Conservation (phyloP, 352 stramenopile genomes). For the Blastocystis hominis region DNA sequence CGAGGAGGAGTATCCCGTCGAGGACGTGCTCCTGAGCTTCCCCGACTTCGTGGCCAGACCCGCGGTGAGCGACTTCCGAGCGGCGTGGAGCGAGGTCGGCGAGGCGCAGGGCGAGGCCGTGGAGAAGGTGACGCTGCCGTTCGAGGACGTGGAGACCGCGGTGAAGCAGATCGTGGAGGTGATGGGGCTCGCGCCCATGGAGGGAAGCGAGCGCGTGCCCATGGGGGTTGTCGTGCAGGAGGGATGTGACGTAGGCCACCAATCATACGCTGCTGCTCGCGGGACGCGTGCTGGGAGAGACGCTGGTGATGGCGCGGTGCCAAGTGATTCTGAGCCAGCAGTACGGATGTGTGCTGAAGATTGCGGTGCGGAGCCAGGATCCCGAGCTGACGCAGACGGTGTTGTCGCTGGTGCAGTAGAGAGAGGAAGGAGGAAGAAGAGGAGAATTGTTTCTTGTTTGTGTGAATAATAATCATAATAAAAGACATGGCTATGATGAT, state of each 20-base stretch:
- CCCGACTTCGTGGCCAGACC: constrained; percentile 95
- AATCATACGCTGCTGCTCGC: constrained; percentile 43
- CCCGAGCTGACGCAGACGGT: neutral
- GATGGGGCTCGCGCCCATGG: constrained; percentile 58
- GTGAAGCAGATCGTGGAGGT: constrained; percentile 57
- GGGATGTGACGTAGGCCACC: constrained; percentile 19
- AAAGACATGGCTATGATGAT: too few species aligned
- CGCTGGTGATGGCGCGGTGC: constrained; percentile 6
- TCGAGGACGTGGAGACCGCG: constrained; percentile 59
- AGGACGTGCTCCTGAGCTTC: constrained; percentile 85
- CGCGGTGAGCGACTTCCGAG: constrained; percentile 84
- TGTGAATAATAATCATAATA: too few species aligned
- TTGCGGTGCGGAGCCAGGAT: neutral
- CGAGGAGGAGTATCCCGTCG: constrained; percentile 94
- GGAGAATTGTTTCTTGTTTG: too few species aligned
- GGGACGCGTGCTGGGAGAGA: constrained; percentile 24
- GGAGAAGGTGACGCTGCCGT: constrained; percentile 73
- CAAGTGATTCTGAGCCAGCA: constrained; percentile 37
- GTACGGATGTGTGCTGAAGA: constrained; percentile 47
- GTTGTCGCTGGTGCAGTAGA: neutral
- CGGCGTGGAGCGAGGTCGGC: constrained; percentile 82
- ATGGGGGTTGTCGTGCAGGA: neutral
- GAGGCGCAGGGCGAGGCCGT: constrained; percentile 84
- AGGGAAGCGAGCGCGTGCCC: constrained; percentile 49
- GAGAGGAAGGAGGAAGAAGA: too few species aligned